phyloP scores from a whole-genome alignment of 1,139 yeast species.

The Barnettozyma hawaiiensis region DNA sequence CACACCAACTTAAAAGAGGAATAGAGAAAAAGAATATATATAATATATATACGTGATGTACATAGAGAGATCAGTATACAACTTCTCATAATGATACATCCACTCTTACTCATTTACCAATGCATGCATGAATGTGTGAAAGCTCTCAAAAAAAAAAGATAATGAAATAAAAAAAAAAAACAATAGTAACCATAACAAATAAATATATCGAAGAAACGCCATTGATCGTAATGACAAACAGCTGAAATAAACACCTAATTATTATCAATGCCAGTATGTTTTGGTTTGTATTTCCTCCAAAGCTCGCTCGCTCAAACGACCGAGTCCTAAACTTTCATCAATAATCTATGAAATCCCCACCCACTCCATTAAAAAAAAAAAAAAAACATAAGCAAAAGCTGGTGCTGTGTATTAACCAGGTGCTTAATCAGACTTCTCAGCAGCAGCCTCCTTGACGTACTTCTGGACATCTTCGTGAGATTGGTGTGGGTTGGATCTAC shows the following conservation, averaged over 20 bases:
- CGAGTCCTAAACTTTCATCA: neutral
- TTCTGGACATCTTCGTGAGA: conserved; percentile 49
- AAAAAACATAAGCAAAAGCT: no score
- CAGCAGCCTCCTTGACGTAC: conserved; percentile 27
- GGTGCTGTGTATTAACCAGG: no score
- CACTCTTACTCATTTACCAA: no score
- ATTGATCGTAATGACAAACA: neutral
- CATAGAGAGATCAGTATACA: neutral
- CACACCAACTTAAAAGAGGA: conserved; percentile 43
- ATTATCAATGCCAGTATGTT: conserved; percentile 7
- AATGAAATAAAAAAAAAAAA: neutral
- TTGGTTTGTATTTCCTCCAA: neutral
- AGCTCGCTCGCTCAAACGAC: neutral
- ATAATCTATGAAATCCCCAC: neutral
- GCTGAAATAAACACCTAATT: neutral
- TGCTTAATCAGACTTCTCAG: conserved; percentile 12
- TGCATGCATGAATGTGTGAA: no score
- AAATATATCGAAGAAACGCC: conserved; percentile 6
- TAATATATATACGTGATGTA: neutral
- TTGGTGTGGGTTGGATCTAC: conserved; percentile 54
- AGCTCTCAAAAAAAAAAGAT: no score
- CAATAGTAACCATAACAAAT: conserved; percentile 5
- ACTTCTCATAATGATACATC: no score
- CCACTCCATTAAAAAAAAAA: no score
- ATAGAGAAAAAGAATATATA: neutral